phyloP scores from a whole-genome alignment of 2,329 filamentous ascomycete genomes.

The Monosporascus ibericus region DNA sequence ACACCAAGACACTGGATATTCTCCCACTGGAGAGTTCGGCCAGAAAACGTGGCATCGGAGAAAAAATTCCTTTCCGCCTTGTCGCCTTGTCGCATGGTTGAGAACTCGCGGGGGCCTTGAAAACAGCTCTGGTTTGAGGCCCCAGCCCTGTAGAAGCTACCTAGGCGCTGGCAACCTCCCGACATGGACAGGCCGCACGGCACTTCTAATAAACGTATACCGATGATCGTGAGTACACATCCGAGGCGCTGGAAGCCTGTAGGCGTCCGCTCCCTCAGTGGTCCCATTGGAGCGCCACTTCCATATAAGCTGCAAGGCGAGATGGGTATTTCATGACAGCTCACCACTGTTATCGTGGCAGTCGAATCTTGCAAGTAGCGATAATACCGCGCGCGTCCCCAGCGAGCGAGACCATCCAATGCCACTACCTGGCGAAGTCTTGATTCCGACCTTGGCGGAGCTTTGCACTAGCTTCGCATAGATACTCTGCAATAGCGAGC shows the following conservation, averaged over 20 bases:
- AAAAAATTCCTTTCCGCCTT: not conserved
- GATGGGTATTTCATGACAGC: not conserved
- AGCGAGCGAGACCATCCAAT: not conserved
- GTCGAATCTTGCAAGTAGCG: conserved; percentile 9
- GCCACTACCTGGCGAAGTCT: no score
- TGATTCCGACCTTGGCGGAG: not conserved
- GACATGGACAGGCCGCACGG: not conserved
- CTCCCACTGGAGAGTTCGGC: not conserved
- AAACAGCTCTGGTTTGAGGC: no score
- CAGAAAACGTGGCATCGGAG: not conserved
- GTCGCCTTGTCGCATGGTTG: not conserved
- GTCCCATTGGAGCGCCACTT: not conserved
- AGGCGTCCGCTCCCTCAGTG: not conserved
- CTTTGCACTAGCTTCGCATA: not conserved
- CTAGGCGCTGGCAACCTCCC: not conserved
- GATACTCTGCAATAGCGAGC: conserved; percentile 1
- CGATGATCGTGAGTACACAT: not conserved
- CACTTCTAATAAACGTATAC: not conserved
- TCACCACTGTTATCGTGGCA: conserved; percentile 6
- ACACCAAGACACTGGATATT: not conserved
- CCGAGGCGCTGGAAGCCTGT: not conserved
- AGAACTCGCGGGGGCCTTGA: not conserved
- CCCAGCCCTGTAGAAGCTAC: not conserved
- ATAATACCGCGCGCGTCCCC: conserved; percentile 5
- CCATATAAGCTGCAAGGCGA: not conserved